Conservation (phyloP, 495 filamentous ascomycete species). For the Talaromyces thailandensis region DNA sequence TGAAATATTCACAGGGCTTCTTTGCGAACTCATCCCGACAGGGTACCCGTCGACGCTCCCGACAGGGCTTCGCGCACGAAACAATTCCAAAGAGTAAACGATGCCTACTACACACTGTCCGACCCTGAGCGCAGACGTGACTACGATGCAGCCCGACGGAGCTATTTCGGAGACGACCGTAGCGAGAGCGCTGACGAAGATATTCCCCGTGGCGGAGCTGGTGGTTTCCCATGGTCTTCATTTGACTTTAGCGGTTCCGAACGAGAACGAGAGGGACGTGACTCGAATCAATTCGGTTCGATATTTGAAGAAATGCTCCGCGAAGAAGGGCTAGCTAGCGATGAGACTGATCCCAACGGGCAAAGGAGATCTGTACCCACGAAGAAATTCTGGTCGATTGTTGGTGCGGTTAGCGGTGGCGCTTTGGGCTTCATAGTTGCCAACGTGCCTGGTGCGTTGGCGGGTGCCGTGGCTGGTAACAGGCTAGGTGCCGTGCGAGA, state of each 20-base stretch:
- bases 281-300: slow-evolving; percentile 72
- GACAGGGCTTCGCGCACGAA: slow-evolving; percentile 75
- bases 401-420: slow-evolving; percentile 81
- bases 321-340: slow-evolving; percentile 78
- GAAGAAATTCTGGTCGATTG: slow-evolving; percentile 72
- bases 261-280: slow-evolving; percentile 37
- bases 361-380: slow-evolving; percentile 39
- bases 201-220: slow-evolving; percentile 37
- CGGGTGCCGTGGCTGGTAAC: slow-evolving; percentile 90
- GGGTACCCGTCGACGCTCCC: slow-evolving; percentile 75
- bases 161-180: slow-evolving; percentile 36
- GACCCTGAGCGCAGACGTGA: slow-evolving; percentile 72
- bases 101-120: slow-evolving; percentile 93
- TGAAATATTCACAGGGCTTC: slow-evolving; percentile 54
- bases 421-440: slow-evolving; percentile 92
- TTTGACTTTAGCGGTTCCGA: slow-evolving; percentile 47
- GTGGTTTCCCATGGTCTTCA: slow-evolving; percentile 50
- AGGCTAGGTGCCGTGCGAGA: slow-evolving; percentile 80
- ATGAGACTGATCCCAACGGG: slow-evolving; percentile 23
- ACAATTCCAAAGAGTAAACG: slow-evolving; percentile 93
- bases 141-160: slow-evolving; percentile 68
- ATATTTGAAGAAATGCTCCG: slow-evolving; percentile 98
- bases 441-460: slow-evolving; percentile 80
- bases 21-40: slow-evolving; percentile 89
- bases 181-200: slow-evolving; percentile 51